Evolutionary conservation across 176 grass and related monocot genomes (phyloP), one percentile per base, ranked within the genome.

Genomic region (Saccharum spontaneum): DNA sequence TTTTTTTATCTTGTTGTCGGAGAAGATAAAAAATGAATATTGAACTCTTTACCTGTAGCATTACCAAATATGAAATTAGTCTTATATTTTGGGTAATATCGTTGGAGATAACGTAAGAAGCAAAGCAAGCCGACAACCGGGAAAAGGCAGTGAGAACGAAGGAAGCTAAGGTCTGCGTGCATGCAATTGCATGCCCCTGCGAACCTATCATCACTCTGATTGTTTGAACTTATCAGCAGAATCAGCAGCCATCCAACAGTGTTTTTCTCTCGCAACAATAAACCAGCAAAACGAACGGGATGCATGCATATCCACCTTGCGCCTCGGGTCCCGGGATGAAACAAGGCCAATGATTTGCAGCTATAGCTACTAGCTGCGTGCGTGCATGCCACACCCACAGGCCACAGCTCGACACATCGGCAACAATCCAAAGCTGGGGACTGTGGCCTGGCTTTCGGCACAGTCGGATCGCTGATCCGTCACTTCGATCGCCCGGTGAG

Each of bases 401-500:
- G 34, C 33, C 3, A 3, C 3, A 28, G 28, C 23, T 89, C 69
- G 77, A 77, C 71, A 86, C 83, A 63, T 65, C 52, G 64, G 5
- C 52, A 71, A 62, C 65, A 34, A 15, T 63, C 88, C 88, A 90
- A 69, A 82, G 7, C 63, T 3, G 52, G 77, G 15, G 4, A 64
- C 88, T 82, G 57, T 88, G 78, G 4, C 23, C 3, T 41, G 6
- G 20, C 43, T 41, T 73, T 84, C 7, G 10, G 2, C 59, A 74
- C 87, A 74, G 81, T 45, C 17, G 22, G 7, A 67, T 68, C 22
- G 82, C 69, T 89, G 40, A n/a, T 71, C 77, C 77, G 71, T 85
- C 61, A 7, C 40, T 11, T 67, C 61, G 2, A 16, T 50, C 24
- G 4, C 16, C 24, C 24, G 44, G 44, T 59, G 37, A 12, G 67